A percentile compares a stretch with the other conserved stretches of the same genome.
These are phyloP conservation scores for Neolentinus lepideus DNA, from an alignment of 1,284 basidiomycete genomes.

Conservation along the genomic window DNA sequence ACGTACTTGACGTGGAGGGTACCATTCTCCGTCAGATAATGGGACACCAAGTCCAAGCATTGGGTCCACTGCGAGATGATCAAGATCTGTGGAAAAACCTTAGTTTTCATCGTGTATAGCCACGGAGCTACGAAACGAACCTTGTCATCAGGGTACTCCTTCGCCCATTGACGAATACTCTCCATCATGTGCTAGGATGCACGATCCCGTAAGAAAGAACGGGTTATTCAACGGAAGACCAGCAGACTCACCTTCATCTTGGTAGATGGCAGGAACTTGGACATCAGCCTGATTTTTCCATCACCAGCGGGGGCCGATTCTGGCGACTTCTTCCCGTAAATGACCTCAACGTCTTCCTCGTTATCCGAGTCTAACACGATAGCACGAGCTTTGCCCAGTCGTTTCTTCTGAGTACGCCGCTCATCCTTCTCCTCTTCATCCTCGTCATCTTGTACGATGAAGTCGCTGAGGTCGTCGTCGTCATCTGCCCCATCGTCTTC, in stretches of 20 bases:
- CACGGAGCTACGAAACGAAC: slow-evolving; percentile 18
- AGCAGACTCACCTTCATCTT: slow-evolving; percentile 53
- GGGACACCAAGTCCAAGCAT: slow-evolving; percentile 45
- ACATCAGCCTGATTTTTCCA: slow-evolving; percentile 31
- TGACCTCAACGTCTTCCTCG: slow-evolving; percentile 31
- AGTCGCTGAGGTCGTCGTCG: slow-evolving; percentile 40
- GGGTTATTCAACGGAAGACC: not conserved
- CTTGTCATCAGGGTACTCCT: slow-evolving; percentile 50
- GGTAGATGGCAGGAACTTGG: slow-evolving; percentile 48
- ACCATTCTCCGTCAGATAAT: slow-evolving; percentile 41
- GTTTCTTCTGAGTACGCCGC: slow-evolving; percentile 23
- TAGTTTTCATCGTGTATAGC: not conserved
- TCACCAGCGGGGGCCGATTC: slow-evolving; percentile 13
- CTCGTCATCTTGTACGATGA: slow-evolving; percentile 45
- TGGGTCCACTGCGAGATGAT: slow-evolving; percentile 59
- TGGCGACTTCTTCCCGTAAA: slow-evolving; percentile 29
- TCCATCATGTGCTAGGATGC: slow-evolving; percentile 47
- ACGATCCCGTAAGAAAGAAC: not conserved
- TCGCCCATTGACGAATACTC: slow-evolving; percentile 27
- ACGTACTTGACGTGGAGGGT: slow-evolving; percentile 46
- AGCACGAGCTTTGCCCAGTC: slow-evolving; percentile 16
- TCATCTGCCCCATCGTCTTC: slow-evolving; percentile 23
- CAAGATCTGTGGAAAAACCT: slow-evolving; percentile 29
- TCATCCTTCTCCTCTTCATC: slow-evolving; percentile 32
- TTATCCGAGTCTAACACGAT: slow-evolving; percentile 42